phyloP scores from a whole-genome alignment of 495 filamentous ascomycete species.

The Amniculicola lignicola region DNA sequence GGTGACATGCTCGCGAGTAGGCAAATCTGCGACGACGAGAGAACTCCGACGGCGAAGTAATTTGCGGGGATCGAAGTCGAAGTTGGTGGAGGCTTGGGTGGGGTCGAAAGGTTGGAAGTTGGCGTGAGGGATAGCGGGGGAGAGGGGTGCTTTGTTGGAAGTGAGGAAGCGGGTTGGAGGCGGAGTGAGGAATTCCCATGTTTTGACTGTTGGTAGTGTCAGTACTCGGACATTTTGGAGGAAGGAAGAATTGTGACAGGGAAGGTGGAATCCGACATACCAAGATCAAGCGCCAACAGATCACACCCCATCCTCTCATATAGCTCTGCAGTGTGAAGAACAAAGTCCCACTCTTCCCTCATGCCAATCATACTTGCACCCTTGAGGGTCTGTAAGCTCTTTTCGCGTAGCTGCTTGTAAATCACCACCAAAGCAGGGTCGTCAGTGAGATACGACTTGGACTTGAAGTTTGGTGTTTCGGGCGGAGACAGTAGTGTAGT shows the following conservation, averaged over 20 bases:
- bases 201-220: constrained; percentile 23
- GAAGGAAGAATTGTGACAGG: neutral
- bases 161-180: constrained; percentile 35
- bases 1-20: constrained; percentile 36
- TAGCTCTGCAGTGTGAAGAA: constrained; percentile 80
- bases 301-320: constrained; percentile 97
- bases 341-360: constrained; percentile 80
- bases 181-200: constrained; percentile 50
- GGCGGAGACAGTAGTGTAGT: constrained; percentile 65
- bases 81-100: constrained; percentile 33
- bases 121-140: constrained; percentile 21
- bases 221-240: neutral
- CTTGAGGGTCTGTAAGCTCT: constrained; percentile 78
- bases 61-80: constrained; percentile 57
- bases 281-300: constrained; percentile 80
- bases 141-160: constrained; percentile 46
- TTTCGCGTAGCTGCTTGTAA: constrained; percentile 81
- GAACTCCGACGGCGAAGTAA: constrained; percentile 69
- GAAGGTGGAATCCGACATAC: constrained; percentile 1
- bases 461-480: constrained; percentile 58
- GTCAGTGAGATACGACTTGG: constrained; percentile 78
- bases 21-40: constrained; percentile 77
- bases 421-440: constrained; percentile 85
- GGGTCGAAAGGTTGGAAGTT: constrained; percentile 13
- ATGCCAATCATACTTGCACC: constrained; percentile 80